Conservation (phyloP, 129 eudicot genomes). For the Escallonia herrerae region DNA sequence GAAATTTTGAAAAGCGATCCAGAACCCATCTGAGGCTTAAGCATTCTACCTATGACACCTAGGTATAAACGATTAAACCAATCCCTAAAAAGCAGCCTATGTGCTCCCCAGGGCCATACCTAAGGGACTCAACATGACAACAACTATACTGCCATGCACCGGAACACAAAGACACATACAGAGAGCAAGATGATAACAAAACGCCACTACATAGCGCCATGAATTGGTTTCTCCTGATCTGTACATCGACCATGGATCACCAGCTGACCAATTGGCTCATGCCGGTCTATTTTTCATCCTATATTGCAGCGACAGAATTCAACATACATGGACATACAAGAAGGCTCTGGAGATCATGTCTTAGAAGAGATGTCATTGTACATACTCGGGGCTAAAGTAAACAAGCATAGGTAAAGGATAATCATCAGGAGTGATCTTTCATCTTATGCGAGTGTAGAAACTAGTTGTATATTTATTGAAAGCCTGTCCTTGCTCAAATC, state of each 20-base stretch:
- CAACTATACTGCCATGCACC: too few species aligned
- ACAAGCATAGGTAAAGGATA: neutral
- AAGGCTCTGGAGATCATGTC: conserved; percentile 81
- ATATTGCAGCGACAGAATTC: conserved; percentile 84
- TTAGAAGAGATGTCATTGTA: conserved; percentile 15
- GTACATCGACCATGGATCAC: conserved; percentile 88
- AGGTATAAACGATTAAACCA: too few species aligned
- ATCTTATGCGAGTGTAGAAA: neutral
- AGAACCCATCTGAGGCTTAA: too few species aligned
- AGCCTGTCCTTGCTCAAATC: neutral
- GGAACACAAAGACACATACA: too few species aligned
- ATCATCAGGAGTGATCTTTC: neutral
- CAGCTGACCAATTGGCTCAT: conserved; percentile 64
- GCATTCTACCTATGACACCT: too few species aligned
- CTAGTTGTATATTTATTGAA: neutral
- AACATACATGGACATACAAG: conserved; percentile 68
- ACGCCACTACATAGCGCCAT: neutral
- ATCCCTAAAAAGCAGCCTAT: too few species aligned
- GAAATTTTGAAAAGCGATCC: too few species aligned
- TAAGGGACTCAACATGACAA: too few species aligned
- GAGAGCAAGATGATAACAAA: too few species aligned
- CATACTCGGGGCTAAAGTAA: conserved; percentile 3
- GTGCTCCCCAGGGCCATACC: too few species aligned
- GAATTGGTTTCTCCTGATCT: conserved; percentile 63
- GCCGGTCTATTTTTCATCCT: conserved; percentile 59